Conservation (phyloP, 2,329 filamentous ascomycete genomes). For the Penicillium brevicompactum region DNA sequence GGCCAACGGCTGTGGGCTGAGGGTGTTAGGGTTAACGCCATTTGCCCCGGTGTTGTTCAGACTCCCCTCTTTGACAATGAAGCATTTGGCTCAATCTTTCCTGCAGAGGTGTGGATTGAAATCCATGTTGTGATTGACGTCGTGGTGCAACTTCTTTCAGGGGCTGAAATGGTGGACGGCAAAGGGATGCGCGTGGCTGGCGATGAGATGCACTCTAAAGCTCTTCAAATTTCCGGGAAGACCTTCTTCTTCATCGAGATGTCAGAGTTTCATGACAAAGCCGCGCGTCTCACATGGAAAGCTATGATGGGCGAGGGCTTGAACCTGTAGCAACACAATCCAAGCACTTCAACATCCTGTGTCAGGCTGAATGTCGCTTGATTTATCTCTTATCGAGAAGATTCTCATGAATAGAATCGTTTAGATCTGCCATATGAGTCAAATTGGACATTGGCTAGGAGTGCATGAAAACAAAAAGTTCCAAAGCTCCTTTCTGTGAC, state of each 20-base stretch:
- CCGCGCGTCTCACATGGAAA: not conserved
- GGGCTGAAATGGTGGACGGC: conserved; percentile 13
- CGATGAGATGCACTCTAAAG: conserved; percentile 25
- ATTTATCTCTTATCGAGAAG: too few species aligned
- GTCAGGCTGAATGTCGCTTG: too few species aligned
- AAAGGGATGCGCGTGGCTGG: conserved; percentile 10
- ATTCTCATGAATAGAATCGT: too few species aligned
- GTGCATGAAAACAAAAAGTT: too few species aligned
- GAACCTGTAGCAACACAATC: not conserved
- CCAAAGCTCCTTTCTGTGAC: too few species aligned
- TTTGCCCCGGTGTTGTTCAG: conserved; percentile 31
- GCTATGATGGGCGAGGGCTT: conserved; percentile 7
- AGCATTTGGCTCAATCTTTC: conserved; percentile 40
- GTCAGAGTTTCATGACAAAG: conserved; percentile 26
- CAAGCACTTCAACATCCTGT: too few species aligned
- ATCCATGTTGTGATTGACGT: conserved; percentile 6
- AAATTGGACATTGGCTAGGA: too few species aligned
- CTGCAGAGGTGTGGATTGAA: conserved; percentile 14
- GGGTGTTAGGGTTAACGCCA: conserved; percentile 41
- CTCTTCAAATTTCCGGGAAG: conserved; percentile 27
- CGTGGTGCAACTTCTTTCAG: conserved; percentile 5
- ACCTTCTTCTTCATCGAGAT: conserved; percentile 26
- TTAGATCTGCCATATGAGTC: too few species aligned
- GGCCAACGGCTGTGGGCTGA: conserved; percentile 37
- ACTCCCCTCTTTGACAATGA: conserved; percentile 37